Evolutionary conservation across 805 yeast genomes (phyloP).

Genomic region (Candida germanica): DNA sequence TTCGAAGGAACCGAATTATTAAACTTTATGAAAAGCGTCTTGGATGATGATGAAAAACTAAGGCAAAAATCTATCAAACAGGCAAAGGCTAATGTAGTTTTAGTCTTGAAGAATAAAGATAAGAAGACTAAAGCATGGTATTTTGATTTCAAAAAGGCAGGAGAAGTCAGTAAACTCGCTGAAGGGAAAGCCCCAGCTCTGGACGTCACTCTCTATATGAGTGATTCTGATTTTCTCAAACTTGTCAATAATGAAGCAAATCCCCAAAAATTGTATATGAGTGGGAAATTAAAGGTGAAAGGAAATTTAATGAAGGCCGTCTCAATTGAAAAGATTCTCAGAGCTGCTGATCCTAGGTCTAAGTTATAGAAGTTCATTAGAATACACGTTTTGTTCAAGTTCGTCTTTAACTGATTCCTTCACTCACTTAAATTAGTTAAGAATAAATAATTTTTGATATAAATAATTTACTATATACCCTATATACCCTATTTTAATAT

Average conservation of each 20-base stretch:
- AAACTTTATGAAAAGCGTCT: conserved; percentile 22
- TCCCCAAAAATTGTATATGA: conserved; percentile 74
- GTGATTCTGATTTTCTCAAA: conserved; percentile 60
- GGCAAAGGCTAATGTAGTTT: conserved; percentile 18
- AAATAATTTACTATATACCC: too few species aligned
- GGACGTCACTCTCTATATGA: conserved; percentile 58
- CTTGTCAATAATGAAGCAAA: conserved; percentile 69
- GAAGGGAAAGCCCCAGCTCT: conserved; percentile 44
- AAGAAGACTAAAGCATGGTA: conserved; percentile 56
- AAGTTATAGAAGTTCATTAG: conserved; percentile 28
- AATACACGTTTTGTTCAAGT: too few species aligned
- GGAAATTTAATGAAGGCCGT: conserved; percentile 87
- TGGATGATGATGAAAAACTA: conserved; percentile 20
- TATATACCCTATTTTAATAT: too few species aligned
- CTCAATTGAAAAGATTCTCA: conserved; percentile 59
- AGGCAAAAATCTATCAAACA: conserved; percentile 17
- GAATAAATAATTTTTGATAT: too few species aligned
- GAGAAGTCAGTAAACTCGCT: conserved; percentile 31
- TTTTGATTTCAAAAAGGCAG: conserved; percentile 58
- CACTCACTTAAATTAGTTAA: too few species aligned
- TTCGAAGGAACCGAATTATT: conserved; percentile 22
- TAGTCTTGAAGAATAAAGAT: conserved; percentile 57
- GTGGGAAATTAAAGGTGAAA: conserved; percentile 74
- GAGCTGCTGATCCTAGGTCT: conserved; percentile 38
- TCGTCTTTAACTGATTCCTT: too few species aligned